A percentile compares a stretch with the other conserved stretches of the same genome.
Conservation (phyloP, 2,329 filamentous ascomycete species). For the Aspergillus sojae region DNA sequence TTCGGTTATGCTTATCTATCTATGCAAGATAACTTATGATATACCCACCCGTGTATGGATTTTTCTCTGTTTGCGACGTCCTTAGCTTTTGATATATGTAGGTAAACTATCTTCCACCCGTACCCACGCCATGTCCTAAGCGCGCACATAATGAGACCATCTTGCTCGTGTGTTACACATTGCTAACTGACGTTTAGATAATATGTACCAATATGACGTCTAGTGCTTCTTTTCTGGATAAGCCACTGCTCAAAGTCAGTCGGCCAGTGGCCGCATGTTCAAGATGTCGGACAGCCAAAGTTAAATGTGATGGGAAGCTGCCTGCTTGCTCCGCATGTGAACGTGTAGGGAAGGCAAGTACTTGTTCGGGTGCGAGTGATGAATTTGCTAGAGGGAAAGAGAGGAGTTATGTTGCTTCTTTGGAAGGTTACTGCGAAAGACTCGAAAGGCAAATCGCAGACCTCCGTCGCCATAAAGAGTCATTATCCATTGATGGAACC, state of each 20-base stretch:
- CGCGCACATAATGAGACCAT: neutral
- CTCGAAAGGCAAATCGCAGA: constrained; percentile 73
- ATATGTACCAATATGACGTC: constrained; percentile 35
- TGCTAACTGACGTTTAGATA: constrained; percentile 14
- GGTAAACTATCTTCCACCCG: neutral
- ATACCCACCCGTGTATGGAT: neutral
- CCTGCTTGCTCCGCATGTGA: constrained; percentile 95
- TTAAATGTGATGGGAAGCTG: constrained; percentile 96
- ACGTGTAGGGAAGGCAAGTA: constrained; percentile 79
- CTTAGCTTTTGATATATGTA: neutral
- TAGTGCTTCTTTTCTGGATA: constrained; percentile 40
- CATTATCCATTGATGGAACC: constrained; percentile 28
- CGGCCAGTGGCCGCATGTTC: constrained; percentile 79
- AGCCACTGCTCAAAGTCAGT: constrained; percentile 60
- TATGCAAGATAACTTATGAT: neutral
- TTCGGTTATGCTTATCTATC: neutral
- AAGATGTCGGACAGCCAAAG: constrained; percentile 85
- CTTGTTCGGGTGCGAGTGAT: constrained; percentile 93
- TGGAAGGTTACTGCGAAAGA: constrained; percentile 89
- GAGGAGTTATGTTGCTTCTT: constrained; percentile 90
- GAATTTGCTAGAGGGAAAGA: constrained; percentile 96
- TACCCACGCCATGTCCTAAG: neutral
- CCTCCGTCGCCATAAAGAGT: constrained; percentile 36
- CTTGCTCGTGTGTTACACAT: neutral
- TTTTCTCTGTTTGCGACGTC: neutral